phyloP scores from a whole-genome alignment of 495 filamentous ascomycete species.

The Hypoxylon intermedium region DNA sequence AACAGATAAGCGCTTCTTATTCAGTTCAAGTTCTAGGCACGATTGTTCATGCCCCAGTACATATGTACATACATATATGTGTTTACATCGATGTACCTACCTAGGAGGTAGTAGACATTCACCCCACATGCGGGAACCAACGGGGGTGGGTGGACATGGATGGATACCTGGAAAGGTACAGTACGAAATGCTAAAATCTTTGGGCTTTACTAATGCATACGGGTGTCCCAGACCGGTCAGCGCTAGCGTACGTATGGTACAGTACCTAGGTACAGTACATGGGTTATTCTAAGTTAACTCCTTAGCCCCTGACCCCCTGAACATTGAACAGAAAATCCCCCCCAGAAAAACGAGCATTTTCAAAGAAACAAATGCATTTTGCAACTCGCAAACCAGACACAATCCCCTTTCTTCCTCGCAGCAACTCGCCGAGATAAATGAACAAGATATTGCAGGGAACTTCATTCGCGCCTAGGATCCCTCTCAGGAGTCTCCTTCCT shows the following conservation, averaged over 20 bases:
- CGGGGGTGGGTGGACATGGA: too few species aligned
- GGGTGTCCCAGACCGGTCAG: conserved; percentile 2
- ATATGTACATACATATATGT: too few species aligned
- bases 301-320: conserved; percentile 25
- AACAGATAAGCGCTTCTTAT: too few species aligned
- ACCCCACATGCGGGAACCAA: too few species aligned
- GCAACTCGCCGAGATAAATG: conserved; percentile 22
- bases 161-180: background rate
- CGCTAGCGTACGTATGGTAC: conserved; percentile 15
- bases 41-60: too few species aligned
- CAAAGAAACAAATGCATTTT: conserved; percentile 15
- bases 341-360: conserved; percentile 11
- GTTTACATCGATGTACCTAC: too few species aligned
- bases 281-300: conserved; percentile 3
- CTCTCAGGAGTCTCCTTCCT: conserved; percentile 33
- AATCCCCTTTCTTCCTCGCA: conserved; percentile 18
- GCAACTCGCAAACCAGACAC: background rate
- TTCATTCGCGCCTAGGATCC: conserved; percentile 18
- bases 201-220: background rate
- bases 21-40: too few species aligned
- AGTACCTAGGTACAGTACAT: background rate
- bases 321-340: conserved; percentile 35
- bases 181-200: background rate
- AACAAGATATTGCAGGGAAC: conserved; percentile 15
- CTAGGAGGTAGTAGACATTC: too few species aligned